Percentiles rank a stretch among this genome's conserved stretches.
These are phyloP conservation scores for Fonsecaea pedrosoi DNA, from an alignment of 2,329 filamentous ascomycete genomes.

Conservation along the genomic window DNA sequence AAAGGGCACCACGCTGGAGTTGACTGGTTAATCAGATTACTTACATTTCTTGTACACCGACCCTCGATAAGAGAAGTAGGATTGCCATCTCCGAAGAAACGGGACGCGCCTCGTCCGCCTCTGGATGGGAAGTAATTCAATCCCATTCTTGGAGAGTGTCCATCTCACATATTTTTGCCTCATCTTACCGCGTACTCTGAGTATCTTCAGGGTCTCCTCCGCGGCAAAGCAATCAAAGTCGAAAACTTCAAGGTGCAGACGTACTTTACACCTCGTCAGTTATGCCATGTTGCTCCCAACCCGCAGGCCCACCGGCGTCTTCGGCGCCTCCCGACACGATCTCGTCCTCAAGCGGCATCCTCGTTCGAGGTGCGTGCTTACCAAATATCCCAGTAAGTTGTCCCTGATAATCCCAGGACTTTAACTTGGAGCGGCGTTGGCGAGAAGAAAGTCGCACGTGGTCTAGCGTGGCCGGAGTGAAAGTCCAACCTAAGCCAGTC, in stretches of 20 bases:
- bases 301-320: background rate
- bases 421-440: constrained; percentile 17
- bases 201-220: no score
- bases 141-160: background rate
- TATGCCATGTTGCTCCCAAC: background rate
- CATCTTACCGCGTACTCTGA: no score
- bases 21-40: no score
- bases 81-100: background rate
- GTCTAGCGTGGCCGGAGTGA: constrained; percentile 10
- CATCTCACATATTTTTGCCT: no score
- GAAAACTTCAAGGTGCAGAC: background rate
- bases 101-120: background rate
- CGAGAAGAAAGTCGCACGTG: background rate
- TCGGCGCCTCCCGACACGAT: background rate
- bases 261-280: background rate
- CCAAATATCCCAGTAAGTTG: constrained; percentile 10
- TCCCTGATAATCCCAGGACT: constrained; percentile 16
- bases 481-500: constrained; percentile 17
- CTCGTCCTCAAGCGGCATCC: constrained; percentile 10
- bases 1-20: no score
- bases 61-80: background rate
- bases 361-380: constrained; percentile 2
- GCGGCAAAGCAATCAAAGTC: no score
- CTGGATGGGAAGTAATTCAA: background rate
- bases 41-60: no score